These are phyloP conservation scores for Leptosphaerulina australis DNA, from an alignment of 2,329 filamentous ascomycete species.

Conservation along the genomic window DNA sequence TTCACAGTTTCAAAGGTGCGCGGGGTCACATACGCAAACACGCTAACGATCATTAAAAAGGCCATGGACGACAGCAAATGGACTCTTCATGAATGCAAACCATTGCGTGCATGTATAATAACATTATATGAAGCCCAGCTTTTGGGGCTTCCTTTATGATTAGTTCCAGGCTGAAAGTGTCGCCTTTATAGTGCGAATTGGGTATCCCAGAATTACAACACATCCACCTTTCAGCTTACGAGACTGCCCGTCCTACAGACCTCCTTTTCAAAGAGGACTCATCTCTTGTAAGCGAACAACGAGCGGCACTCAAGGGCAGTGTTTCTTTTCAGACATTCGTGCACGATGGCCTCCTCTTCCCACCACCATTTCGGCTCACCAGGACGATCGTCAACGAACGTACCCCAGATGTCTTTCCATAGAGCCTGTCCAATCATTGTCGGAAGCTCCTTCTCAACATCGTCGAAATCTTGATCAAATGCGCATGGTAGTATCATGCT, in stretches of 20 bases:
- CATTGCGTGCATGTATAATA: too few species aligned
- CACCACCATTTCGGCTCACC: conserved; percentile 47
- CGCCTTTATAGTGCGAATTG: neutral
- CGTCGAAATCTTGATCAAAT: conserved; percentile 23
- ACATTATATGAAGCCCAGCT: too few species aligned
- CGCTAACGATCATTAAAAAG: conserved; percentile 1
- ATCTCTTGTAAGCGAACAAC: conserved; percentile 45
- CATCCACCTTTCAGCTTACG: neutral
- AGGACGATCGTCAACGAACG: conserved; percentile 40
- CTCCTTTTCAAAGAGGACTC: neutral
- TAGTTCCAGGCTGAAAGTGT: neutral
- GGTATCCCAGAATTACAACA: conserved; percentile 16
- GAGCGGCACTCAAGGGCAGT: conserved; percentile 49
- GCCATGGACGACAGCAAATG: neutral
- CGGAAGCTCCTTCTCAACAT: conserved; percentile 42
- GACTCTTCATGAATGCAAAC: neutral
- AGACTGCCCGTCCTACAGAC: neutral
- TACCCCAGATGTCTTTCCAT: conserved; percentile 49
- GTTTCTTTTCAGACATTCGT: conserved; percentile 43
- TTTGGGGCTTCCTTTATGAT: neutral
- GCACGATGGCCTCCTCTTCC: conserved; percentile 47
- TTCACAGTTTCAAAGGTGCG: neutral
- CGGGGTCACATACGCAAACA: conserved; percentile 2
- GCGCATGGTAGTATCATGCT: conserved; percentile 42
- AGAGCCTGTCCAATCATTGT: conserved; percentile 43